These are phyloP conservation scores for Hypoxylon sp. DNA, from an alignment of 2,329 filamentous ascomycete genomes.

Conservation along the genomic window DNA sequence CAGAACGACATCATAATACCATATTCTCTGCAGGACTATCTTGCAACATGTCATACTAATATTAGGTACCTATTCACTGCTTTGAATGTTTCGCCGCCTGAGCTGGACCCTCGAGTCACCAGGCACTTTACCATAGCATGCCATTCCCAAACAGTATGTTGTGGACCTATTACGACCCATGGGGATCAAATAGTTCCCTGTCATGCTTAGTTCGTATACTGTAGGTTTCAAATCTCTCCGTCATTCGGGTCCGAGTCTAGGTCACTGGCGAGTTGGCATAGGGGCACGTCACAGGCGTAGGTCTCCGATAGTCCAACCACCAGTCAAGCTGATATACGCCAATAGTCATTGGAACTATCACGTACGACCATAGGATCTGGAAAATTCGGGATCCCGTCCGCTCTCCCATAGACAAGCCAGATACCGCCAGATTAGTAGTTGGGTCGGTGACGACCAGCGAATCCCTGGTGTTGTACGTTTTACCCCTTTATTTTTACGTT, in stretches of 20 bases:
- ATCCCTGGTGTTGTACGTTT: not conserved
- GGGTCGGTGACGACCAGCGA: not conserved
- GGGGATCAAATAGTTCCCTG: not conserved
- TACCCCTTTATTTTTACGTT: not conserved
- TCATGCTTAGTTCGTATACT: not conserved
- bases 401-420: not conserved
- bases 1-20: not conserved
- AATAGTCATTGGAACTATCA: not conserved
- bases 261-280: not conserved
- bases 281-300: not conserved
- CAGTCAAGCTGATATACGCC: not conserved
- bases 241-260: not conserved
- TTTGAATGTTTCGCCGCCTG: not conserved
- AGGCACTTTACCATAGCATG: not conserved
- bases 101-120: not conserved
- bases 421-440: not conserved
- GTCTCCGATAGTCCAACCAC: not conserved
- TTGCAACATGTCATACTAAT: too few relatives aligned
- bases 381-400: not conserved
- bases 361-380: not conserved
- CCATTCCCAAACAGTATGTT: not conserved
- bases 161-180: not conserved
- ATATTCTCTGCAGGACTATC: not conserved
- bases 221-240: not conserved
- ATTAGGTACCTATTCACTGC: not conserved